phyloP scores from a whole-genome alignment of 768 basidiomycete species.

The Boletus barrowsii region DNA sequence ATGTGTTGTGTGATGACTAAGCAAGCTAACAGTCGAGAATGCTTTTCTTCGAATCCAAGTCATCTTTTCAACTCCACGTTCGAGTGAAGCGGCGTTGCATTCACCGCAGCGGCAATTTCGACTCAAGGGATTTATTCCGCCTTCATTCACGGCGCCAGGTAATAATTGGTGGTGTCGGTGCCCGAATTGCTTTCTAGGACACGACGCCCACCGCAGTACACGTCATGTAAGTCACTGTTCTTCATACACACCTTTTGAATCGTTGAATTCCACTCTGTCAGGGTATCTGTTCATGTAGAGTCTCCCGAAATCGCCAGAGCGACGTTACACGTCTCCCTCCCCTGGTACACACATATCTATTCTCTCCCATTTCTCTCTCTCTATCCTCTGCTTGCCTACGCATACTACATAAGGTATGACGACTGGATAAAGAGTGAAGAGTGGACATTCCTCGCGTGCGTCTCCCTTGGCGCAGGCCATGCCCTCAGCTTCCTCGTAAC shows the following conservation, averaged over 20 bases:
- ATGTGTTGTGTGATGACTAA: conserved; percentile 13
- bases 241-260: not conserved
- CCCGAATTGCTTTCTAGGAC: not conserved
- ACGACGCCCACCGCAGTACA: conserved; percentile 5
- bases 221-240: conserved; percentile 17
- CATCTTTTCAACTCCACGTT: conserved; percentile 4
- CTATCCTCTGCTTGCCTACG: conserved; percentile 83
- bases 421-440: conserved; percentile 90
- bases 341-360: conserved; percentile 73
- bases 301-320: conserved; percentile 68
- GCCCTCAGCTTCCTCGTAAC: conserved; percentile 91
- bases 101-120: not conserved
- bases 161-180: conserved; percentile 3
- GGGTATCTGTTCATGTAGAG: conserved; percentile 49
- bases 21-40: not conserved
- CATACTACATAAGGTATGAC: conserved; percentile 90
- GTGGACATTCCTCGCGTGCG: conserved; percentile 95
- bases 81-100: not conserved
- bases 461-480: conserved; percentile 80
- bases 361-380: conserved; percentile 73
- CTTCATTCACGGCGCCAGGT: not conserved
- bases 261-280: conserved; percentile 9
- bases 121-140: not conserved
- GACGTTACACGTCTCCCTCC: conserved; percentile 61
- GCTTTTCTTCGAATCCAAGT: not conserved